These are phyloP conservation scores for Mangifera indica DNA, from an alignment of 345 rosid genomes.

Conservation along the genomic window DNA sequence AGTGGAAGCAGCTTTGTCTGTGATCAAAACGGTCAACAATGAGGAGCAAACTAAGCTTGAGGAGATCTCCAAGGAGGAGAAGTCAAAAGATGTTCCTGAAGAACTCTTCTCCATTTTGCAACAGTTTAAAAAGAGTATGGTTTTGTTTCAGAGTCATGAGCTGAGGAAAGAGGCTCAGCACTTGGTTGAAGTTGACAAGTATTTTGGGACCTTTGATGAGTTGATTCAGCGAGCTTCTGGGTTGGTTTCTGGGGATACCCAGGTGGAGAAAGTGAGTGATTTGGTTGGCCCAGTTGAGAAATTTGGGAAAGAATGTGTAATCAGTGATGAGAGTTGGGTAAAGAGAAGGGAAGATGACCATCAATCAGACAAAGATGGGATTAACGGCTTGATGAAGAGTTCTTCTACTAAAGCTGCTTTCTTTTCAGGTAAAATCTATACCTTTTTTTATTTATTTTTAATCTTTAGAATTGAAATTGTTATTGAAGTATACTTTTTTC, in stretches of 20 bases:
- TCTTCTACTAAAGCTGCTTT: slow-evolving; percentile 41
- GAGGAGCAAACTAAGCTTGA: slow-evolving; percentile 49
- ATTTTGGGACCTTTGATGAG: slow-evolving; percentile 46
- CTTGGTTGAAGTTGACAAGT: slow-evolving; percentile 48
- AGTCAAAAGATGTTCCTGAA: slow-evolving; percentile 42
- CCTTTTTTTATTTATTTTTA: background rate
- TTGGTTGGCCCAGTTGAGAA: slow-evolving; percentile 26
- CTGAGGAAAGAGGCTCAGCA: slow-evolving; percentile 54
- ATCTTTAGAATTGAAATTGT: background rate
- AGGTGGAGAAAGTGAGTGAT: slow-evolving; percentile 18
- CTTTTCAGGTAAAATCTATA: slow-evolving; percentile 33
- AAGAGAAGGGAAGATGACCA: slow-evolving; percentile 28
- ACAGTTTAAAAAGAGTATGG: slow-evolving; percentile 40
- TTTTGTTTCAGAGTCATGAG: slow-evolving; percentile 46
- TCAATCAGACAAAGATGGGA: slow-evolving; percentile 25
- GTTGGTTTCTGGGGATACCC: slow-evolving; percentile 47
- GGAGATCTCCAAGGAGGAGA: slow-evolving; percentile 38
- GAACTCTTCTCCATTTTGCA: slow-evolving; percentile 48
- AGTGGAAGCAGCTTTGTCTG: slow-evolving; percentile 57
- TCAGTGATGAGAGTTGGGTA: slow-evolving; percentile 26
- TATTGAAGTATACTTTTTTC: background rate
- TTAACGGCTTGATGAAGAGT: slow-evolving; percentile 32
- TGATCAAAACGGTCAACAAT: slow-evolving; percentile 35
- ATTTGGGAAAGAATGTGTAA: slow-evolving; percentile 27
- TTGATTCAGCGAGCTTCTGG: slow-evolving; percentile 50